Evolutionary conservation across 768 basidiomycete species (phyloP).

Genomic region (Imleria badia): DNA sequence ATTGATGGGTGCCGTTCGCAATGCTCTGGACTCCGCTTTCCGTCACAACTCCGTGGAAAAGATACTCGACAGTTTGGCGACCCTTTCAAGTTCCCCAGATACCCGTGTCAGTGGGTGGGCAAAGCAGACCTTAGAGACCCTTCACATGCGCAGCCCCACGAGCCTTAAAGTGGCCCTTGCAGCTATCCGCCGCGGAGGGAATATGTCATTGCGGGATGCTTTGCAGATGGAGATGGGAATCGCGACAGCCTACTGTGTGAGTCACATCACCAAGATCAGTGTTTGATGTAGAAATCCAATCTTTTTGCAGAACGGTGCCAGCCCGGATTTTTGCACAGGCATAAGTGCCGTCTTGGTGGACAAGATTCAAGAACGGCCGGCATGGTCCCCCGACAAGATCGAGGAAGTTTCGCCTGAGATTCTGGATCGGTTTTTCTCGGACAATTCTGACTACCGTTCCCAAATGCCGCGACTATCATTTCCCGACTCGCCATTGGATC

Average conservation of each 20-base stretch:
- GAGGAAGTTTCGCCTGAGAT: slow-evolving; percentile 60
- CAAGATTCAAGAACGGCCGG: slow-evolving; percentile 51
- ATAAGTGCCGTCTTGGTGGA: slow-evolving; percentile 67
- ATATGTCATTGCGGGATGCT: slow-evolving; percentile 58
- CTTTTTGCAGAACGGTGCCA: slow-evolving; percentile 60
- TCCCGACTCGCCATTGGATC: slow-evolving; percentile 33
- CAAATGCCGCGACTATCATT: slow-evolving; percentile 46
- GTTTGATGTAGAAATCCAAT: slow-evolving; percentile 13
- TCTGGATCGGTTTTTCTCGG: slow-evolving; percentile 65
- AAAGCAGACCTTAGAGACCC: slow-evolving; percentile 53
- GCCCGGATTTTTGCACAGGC: slow-evolving; percentile 81
- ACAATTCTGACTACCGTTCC: slow-evolving; percentile 46
- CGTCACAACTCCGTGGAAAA: slow-evolving; percentile 63
- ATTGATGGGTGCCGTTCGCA: slow-evolving; percentile 60
- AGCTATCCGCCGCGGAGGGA: slow-evolving; percentile 72
- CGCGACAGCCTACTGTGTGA: slow-evolving; percentile 86
- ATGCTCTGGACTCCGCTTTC: slow-evolving; percentile 84
- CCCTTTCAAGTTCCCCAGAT: slow-evolving; percentile 40
- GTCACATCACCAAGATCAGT: slow-evolving; percentile 33
- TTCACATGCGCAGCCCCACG: slow-evolving; percentile 82
- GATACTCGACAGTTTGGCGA: slow-evolving; percentile 58
- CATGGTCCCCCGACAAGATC: slow-evolving; percentile 70
- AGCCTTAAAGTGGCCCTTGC: slow-evolving; percentile 87
- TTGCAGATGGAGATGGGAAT: slow-evolving; percentile 86
- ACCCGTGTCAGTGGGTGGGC: slow-evolving; percentile 71